Base-by-base conservation (phyloP, 164 flowering plant species). In the Kingdonia uniflora region DNA sequence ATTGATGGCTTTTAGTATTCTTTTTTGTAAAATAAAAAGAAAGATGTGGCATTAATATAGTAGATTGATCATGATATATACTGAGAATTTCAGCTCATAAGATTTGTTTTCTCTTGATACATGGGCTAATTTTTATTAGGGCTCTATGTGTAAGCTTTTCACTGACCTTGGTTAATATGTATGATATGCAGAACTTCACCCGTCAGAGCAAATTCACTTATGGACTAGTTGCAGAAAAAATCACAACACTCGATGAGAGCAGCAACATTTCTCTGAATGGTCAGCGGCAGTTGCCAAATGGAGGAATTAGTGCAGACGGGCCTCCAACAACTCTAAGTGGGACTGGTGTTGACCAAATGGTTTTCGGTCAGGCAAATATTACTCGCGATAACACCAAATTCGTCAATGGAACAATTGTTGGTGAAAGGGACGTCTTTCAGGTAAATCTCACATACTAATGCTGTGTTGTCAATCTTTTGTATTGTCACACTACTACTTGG, bases 321-420 rank as follows among this genome's bases (percentile, higher is more conserved):
- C 99, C 99, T 56, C 97, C 97, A 23, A 94, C 97, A 20, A 89
- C 99, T 11, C 87, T 94, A 49, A 89, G 99, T 59, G 99, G 95
- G 26, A 85, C 97, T 47, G 99, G 99, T 29, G 64, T 85, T 58
- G 99, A 94, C 57, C 74, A 87, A 26, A 76, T 94, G 95, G 88
- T 84, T 33, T 94, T 94, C 66, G 56, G 73, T 25, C 99, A 87
- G 64, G 95, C 94, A 62, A 94, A 94, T 65, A 83, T 94, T 43
- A 94, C 97, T 0, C 92, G 96, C 45, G 99, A 94, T 67, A 89
- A 83, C 62, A 94, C 99, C 52, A 87, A 72, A 68, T 87, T 89
- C 60, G 77, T 89, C 6, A 94, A 94, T 75, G 99, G 99, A 46
- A 79, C 99, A 39, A 80, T 85, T 43, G 95, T 94, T 66, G 99